Evolutionary conservation across 106 monocot species (phyloP).

Genomic region (Allium cepa): DNA sequence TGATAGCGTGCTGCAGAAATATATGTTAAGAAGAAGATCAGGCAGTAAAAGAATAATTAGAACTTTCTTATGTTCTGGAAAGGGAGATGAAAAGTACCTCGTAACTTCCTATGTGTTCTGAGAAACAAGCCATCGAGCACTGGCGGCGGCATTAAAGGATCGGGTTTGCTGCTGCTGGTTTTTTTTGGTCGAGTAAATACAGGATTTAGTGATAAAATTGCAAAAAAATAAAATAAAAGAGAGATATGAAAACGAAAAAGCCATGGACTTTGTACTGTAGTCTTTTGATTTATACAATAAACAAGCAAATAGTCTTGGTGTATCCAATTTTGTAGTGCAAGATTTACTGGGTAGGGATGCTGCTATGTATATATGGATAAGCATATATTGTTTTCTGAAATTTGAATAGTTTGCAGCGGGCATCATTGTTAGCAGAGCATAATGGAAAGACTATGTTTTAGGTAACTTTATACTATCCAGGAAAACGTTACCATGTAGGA

Average conservation of each 20-base stretch:
- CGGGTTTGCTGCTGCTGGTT: constrained; percentile 29
- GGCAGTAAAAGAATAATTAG: background rate
- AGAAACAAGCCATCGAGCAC: constrained; percentile 75
- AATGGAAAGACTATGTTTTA: too few relatives aligned
- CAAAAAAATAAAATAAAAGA: background rate
- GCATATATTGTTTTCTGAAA: too few relatives aligned
- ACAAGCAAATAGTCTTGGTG: too few relatives aligned
- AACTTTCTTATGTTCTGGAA: too few relatives aligned
- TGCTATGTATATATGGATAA: too few relatives aligned
- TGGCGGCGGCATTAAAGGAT: constrained; percentile 60
- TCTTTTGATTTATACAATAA: too few relatives aligned
- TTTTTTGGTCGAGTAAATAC: background rate
- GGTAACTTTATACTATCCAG: too few relatives aligned
- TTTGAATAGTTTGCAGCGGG: too few relatives aligned
- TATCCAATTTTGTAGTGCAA: too few relatives aligned
- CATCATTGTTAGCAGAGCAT: too few relatives aligned
- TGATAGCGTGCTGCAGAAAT: constrained; percentile 68
- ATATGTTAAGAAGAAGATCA: background rate
- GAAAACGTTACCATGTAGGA: too few relatives aligned
- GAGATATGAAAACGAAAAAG: background rate
- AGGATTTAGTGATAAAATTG: constrained; percentile 6
- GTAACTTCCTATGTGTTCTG: constrained; percentile 81
- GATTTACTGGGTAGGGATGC: too few relatives aligned
- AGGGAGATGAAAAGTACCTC: constrained; percentile 26
- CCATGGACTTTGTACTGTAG: background rate